These are phyloP conservation scores for Periconia sp. DNA, from an alignment of 2,329 filamentous ascomycete species.

Conservation along the genomic window DNA sequence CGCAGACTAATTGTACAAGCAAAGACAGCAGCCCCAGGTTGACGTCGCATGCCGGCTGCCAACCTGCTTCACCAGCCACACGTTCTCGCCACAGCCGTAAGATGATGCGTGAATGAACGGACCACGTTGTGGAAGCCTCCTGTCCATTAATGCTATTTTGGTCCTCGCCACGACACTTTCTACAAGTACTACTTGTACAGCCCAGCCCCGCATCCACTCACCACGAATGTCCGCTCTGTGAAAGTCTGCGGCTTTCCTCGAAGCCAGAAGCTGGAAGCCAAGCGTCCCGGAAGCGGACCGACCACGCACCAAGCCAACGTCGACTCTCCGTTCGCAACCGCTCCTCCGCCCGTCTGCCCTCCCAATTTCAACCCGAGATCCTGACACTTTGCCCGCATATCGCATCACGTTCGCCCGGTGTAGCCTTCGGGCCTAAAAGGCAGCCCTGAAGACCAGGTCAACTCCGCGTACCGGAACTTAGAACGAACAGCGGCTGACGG, in stretches of 20 bases:
- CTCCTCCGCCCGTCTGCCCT: not conserved
- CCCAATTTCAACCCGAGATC: conserved; percentile 13
- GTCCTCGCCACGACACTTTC: too few species aligned
- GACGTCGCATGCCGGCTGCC: too few species aligned
- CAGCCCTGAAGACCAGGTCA: too few species aligned
- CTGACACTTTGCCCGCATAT: too few species aligned
- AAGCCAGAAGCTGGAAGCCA: too few species aligned
- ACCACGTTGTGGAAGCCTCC: not conserved
- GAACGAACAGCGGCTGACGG: too few species aligned
- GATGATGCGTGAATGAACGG: conserved; percentile 1
- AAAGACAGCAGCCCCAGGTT: too few species aligned
- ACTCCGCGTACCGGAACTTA: too few species aligned
- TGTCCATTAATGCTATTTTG: not conserved
- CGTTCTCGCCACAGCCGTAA: not conserved
- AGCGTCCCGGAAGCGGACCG: not conserved
- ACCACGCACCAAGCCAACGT: not conserved
- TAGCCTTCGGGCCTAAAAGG: too few species aligned
- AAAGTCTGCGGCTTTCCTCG: not conserved
- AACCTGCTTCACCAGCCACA: not conserved
- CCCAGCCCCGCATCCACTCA: not conserved
- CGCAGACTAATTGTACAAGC: too few species aligned
- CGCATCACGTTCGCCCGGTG: too few species aligned
- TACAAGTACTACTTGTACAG: not conserved
- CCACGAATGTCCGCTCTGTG: not conserved
- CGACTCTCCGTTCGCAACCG: too few species aligned